phyloP scores from a whole-genome alignment of 441 rosid species.

The Capsella rubella region DNA sequence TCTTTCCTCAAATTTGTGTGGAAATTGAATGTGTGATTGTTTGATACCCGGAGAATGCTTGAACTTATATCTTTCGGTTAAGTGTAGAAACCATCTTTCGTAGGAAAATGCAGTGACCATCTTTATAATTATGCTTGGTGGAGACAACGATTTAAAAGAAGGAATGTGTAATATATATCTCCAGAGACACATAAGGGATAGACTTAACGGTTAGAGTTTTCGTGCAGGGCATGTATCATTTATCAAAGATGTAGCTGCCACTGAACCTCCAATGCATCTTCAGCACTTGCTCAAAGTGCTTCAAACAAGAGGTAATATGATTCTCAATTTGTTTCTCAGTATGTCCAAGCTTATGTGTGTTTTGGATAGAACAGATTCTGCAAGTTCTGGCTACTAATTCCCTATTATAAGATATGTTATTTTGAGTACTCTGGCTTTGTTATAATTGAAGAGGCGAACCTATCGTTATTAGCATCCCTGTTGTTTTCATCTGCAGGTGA shows the following conservation, averaged over 20 bases:
- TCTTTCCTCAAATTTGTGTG: not conserved
- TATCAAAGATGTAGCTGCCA: conserved; percentile 71
- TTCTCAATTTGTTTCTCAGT: not conserved
- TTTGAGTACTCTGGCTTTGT: not conserved
- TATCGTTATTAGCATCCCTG: not conserved
- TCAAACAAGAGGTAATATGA: conserved; percentile 60
- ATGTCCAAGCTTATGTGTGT: not conserved
- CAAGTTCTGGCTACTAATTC: conserved; percentile 12
- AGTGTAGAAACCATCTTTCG: not conserved
- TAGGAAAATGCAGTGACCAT: conserved; percentile 15
- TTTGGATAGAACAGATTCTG: conserved; percentile 7
- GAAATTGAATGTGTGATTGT: not conserved
- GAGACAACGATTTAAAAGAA: not conserved
- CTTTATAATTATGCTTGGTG: not conserved
- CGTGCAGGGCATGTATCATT: conserved; percentile 72
- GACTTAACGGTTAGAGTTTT: not conserved
- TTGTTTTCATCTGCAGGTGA: conserved; percentile 55
- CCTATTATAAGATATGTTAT: not conserved
- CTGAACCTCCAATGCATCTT: conserved; percentile 77
- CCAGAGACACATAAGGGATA: conserved; percentile 9
- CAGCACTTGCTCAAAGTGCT: conserved; percentile 72
- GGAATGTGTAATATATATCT: conserved; percentile 4
- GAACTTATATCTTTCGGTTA: not conserved
- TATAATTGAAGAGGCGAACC: not conserved
- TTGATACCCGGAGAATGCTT: not conserved